Conservation (phyloP, 2,329 filamentous ascomycete genomes). For the Exophiala phaeomuriformis region DNA sequence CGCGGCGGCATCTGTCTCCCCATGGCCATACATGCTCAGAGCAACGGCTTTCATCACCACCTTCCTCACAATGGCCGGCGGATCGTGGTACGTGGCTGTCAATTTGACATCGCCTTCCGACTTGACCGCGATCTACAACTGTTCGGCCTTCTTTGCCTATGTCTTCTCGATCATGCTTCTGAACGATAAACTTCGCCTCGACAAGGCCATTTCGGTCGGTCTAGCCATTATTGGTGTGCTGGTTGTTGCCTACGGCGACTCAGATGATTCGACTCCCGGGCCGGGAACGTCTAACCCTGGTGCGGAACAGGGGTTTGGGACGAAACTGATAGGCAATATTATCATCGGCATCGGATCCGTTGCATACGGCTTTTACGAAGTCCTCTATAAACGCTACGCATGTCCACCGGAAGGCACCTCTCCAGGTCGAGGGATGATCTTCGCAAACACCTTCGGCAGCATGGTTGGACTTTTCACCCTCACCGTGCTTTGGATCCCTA, state of each 20-base stretch:
- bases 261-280: conserved; percentile 49
- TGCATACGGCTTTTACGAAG: conserved; percentile 93
- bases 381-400: conserved; percentile 86
- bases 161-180: conserved; percentile 89
- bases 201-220: conserved; percentile 78
- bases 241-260: conserved; percentile 89
- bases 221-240: conserved; percentile 86
- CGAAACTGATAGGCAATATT: conserved; percentile 71
- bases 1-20: conserved; percentile 38
- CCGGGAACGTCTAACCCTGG: conserved; percentile 47
- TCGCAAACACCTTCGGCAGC: conserved; percentile 86
- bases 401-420: conserved; percentile 86
- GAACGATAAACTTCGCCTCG: conserved; percentile 71
- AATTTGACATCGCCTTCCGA: conserved; percentile 88
- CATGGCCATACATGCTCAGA: conserved; percentile 65
- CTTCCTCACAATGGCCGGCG: conserved; percentile 79
- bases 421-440: conserved; percentile 84
- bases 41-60: conserved; percentile 77
- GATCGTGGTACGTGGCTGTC: conserved; percentile 93
- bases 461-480: conserved; percentile 83
- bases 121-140: conserved; percentile 97
- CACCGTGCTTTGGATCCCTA: conserved; percentile 79
- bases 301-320: conserved; percentile 37
- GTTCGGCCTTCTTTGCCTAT: conserved; percentile 97
- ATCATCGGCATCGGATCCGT: conserved; percentile 87